Base-by-base conservation (phyloP, 345 rosid species). In the Clausena lansium region DNA sequence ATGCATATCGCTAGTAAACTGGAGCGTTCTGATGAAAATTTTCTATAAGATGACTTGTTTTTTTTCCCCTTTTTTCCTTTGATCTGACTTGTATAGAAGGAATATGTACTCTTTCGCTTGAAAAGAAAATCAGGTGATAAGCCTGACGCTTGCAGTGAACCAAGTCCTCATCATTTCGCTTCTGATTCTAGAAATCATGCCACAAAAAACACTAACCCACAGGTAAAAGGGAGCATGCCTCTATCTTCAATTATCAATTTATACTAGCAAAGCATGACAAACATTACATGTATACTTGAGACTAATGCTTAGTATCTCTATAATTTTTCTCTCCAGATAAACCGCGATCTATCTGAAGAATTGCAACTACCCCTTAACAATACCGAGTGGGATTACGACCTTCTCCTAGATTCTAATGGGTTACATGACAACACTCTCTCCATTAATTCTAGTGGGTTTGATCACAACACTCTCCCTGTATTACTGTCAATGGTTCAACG, bases 31-130 rank as follows among this genome's bases (percentile, higher is more conserved):
- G 57, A 25, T 15, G 35, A 65, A n/a, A 41, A 45, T 68, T 2
- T 68, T 5, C 6, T 7, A 65, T 20, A 19, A 3, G 9, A 35
- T 65, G 15, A 36, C 35, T 22, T 22, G 1, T 22, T 33, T 36
- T 17, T 50, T n/a, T 60, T 19, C 6, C 28, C 2, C 0, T n/a
- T n/a, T n/a, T n/a, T n/a, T n/a, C 7, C 8, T 41, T 45, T 54
- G 28, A 30, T 5, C 22, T 67, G n/a, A 19, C 9, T 62, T 67
- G 30, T 45, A n/a, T 32, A 76, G 81, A 75, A 7, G 14, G 50
- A 60, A 27, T 74, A 41, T 64, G 81, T 84, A 15, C n/a, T 84
- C 38, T 50, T 71, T 20, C 81, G 79, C 30, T 20, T 82, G 28
- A 82, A 79, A 65, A 0, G 9, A 4, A 84, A 77, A 35, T 25